Evolutionary conservation across 495 filamentous ascomycete species (phyloP), one percentile per base, ranked within the genome.

Genomic region (Tuber brumale): DNA sequence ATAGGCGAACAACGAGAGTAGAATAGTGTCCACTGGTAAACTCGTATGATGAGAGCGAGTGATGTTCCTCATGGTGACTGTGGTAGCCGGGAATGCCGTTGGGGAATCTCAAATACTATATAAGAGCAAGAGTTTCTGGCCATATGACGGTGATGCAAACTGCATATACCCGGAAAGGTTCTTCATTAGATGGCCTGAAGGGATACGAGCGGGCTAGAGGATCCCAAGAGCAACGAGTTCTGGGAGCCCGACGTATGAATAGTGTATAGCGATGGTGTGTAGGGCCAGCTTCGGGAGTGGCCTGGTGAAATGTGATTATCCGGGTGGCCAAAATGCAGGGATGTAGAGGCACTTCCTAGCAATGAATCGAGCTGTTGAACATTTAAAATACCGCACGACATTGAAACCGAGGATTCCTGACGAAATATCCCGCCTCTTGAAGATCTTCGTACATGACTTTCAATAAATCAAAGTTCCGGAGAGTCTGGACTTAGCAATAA

Each of bases 151-250:
- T 19, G 92, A 92, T 1, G 92, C 89, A 82, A 93, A 94, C 0
- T 91, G 90, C 84, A 91, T 91, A 80, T 92, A 94, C 44, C 92
- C 88, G n/a, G 90, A 86, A 23, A 94, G 89, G n/a, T 94, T 94
- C 66, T 88, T 87, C 3, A 92, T 85, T 66, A 94, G 86, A 78
- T 92, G 91, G 70, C 87, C 85, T n/a, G 86, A 81, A 1, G 92
- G 92, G 75, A 94, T 43, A 91, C 88, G 0, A 90, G 88, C 23
- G 88, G 87, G 73, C 89, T 90, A 70, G 86, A 84, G 51, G 87
- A 86, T 21, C 89, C 88, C 39, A 92, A 85, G 3, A 90, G 82
- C 18, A 94, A 86, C 0, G 92, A 93, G 0, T 87, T 87, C 61
- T 89, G 87, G 0, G 91, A 93, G 39, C 89, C 89, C 27, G 88